Base-by-base conservation (phyloP, 257 asterid genomes). In the Primulina tabacum region DNA sequence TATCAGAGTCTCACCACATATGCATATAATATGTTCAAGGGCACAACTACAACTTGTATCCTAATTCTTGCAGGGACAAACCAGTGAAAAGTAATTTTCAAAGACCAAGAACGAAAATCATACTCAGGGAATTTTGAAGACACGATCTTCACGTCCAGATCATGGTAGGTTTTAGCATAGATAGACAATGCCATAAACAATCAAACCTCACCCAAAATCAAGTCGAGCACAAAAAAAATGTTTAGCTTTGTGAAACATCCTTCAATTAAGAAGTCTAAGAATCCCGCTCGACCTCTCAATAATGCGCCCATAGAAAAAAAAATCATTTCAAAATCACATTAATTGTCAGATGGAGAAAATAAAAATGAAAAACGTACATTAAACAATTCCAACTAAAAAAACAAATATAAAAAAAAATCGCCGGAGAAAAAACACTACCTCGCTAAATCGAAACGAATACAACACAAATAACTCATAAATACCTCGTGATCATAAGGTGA, bases 401-500 rank as follows among this genome's bases (percentile, higher is more conserved):
- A 43, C 14, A 8, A 8, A 8, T 2, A 38, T 33, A 3, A 33
- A 28, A 28, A 35, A 72, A 62, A 50, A 34, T 18, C 2, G 52
- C 32, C 29, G 30, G 29, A 64, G 32, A 11, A 64, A 12, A 43
- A 34, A n/a, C 2, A 71, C 20, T 0, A 28, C n/a, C 64, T 3
- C 28, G 64, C 40, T n/a, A 77, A 61, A 80, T 62, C 78, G 52
- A 61, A 57, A 59, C 58, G 30, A 69, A 40, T 5, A 65, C 61
- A 62, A n/a, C 30, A 62, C 35, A 75, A 57, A 14, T 52, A 53
- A 71, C 37, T 37, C 50, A 50, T 12, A 69, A 50, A 63, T 76
- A 88, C 97, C 95, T 88, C 95, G n/a, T 76, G 79, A 65, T 76
- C 79, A 20, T 69, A 17, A 59, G 87, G 81, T 21, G 92, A 85